These are phyloP conservation scores for Chalciporus piperatoides DNA, from an alignment of 1,284 basidiomycete genomes.

Conservation along the genomic window DNA sequence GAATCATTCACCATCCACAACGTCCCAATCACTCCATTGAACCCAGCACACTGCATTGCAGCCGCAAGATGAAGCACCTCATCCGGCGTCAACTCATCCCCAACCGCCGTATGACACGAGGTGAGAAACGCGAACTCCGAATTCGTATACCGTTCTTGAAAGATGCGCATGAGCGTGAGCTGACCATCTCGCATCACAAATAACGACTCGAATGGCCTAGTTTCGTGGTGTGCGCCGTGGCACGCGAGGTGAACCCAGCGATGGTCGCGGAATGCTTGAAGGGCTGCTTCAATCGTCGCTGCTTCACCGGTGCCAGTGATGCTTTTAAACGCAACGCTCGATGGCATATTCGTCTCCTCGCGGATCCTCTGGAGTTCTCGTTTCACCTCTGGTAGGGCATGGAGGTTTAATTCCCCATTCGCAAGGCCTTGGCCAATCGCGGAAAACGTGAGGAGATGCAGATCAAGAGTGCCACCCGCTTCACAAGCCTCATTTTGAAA, in stretches of 20 bases:
- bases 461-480: not conserved
- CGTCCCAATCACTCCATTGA: not conserved
- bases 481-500: not conserved
- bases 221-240: not conserved
- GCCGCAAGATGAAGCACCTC: not conserved
- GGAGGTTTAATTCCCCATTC: not conserved
- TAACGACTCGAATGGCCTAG: not conserved
- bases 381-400: not conserved
- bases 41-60: not conserved
- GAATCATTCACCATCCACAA: not conserved
- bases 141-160: not conserved
- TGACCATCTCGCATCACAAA: too few species aligned
- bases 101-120: constrained; percentile 2
- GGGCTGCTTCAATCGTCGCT: too few species aligned
- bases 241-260: too few species aligned
- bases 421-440: not conserved
- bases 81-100: not conserved
- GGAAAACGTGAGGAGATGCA: not conserved
- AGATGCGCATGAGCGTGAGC: too few species aligned
- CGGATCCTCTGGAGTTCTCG: not conserved
- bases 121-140: constrained; percentile 3
- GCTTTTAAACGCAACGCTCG: not conserved
- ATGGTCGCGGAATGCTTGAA: too few species aligned
- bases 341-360: not conserved
- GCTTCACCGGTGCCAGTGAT: too few species aligned